These are phyloP conservation scores for Salix suchowensis DNA, from an alignment of 345 rosid species.

Conservation along the genomic window DNA sequence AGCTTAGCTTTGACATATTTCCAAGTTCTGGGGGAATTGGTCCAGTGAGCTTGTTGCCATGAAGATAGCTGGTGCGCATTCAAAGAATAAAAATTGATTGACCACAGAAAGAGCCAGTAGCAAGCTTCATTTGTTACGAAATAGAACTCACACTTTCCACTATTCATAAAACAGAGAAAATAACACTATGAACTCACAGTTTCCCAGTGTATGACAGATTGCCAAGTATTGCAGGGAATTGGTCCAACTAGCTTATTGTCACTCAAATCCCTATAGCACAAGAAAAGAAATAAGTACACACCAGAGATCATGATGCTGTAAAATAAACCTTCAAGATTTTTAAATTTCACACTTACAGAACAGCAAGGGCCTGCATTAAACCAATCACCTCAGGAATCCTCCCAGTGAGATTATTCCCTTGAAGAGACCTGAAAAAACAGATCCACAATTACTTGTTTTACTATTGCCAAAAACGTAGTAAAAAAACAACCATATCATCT, in stretches of 20 bases:
- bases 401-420: conserved; percentile 76
- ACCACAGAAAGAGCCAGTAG: background rate
- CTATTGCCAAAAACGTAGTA: background rate
- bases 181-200: conserved; percentile 50
- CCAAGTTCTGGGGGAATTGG: conserved; percentile 95
- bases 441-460: background rate
- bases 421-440: conserved; percentile 59
- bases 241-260: conserved; percentile 85
- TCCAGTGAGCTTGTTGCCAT: conserved; percentile 87
- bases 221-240: conserved; percentile 86
- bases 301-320: background rate
- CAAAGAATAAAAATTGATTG: background rate
- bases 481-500: background rate
- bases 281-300: background rate
- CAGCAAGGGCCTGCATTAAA: conserved; percentile 97
- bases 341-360: conserved; percentile 51
- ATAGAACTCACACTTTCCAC: conserved; percentile 56
- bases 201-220: conserved; percentile 89
- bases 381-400: conserved; percentile 88
- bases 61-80: conserved; percentile 58
- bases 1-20: conserved; percentile 92
- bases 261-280: conserved; percentile 66
- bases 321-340: too few species aligned
- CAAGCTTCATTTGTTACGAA: background rate
- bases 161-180: background rate